phyloP scores from a whole-genome alignment of 1,139 yeast species.

The Kodamaea ohmeri region DNA sequence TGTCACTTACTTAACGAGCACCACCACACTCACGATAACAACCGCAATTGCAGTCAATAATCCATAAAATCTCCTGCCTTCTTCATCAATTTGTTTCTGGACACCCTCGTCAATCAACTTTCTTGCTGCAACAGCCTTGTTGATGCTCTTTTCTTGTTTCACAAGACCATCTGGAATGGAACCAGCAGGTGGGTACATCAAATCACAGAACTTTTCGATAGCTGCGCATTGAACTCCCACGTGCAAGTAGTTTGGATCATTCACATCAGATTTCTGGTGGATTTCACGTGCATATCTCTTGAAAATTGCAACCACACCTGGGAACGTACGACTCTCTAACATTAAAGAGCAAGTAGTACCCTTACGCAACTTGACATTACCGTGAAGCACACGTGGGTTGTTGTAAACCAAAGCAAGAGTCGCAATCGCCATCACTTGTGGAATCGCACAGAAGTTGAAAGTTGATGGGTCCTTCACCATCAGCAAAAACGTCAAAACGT shows the following conservation, averaged over 20 bases:
- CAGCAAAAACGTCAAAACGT: slow-evolving; percentile 73
- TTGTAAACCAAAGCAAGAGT: slow-evolving; percentile 83
- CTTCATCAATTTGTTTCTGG: slow-evolving; percentile 25
- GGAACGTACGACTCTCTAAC: slow-evolving; percentile 67
- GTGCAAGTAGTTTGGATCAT: slow-evolving; percentile 83
- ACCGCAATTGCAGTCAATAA: slow-evolving; percentile 1
- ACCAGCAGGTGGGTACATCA: slow-evolving; percentile 53
- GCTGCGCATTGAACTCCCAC: slow-evolving; percentile 86
- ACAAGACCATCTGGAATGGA: slow-evolving; percentile 34
- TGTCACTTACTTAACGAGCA: not conserved
- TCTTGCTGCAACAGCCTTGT: slow-evolving; percentile 27
- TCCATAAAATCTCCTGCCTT: slow-evolving; percentile 13
- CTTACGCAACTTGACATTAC: slow-evolving; percentile 83
- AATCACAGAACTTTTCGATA: slow-evolving; percentile 80
- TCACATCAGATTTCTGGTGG: slow-evolving; percentile 73
- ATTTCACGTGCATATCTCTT: slow-evolving; percentile 69
- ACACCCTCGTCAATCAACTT: slow-evolving; percentile 32
- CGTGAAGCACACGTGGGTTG: slow-evolving; percentile 68
- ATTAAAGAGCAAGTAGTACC: slow-evolving; percentile 86
- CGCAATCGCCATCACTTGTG: slow-evolving; percentile 98
- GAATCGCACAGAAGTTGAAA: slow-evolving; percentile 93
- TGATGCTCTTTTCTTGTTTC: slow-evolving; percentile 21
- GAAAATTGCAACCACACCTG: slow-evolving; percentile 75
- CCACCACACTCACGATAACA: slow-evolving; percentile 3
- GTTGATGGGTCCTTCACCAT: slow-evolving; percentile 77